phyloP scores from a whole-genome alignment of 768 basidiomycete genomes.

The Termitomyces sp. region DNA sequence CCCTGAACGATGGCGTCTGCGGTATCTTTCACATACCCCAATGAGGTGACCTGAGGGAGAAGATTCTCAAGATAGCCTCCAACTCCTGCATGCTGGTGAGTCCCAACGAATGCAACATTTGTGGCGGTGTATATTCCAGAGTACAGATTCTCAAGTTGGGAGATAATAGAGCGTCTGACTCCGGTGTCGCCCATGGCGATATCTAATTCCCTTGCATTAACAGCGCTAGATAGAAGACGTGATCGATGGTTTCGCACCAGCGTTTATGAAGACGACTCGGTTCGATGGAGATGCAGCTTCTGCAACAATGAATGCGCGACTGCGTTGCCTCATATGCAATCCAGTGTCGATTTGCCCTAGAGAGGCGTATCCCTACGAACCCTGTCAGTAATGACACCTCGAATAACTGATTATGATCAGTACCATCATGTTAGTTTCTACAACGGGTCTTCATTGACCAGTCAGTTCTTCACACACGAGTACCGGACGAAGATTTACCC shows the following conservation, averaged over 20 bases:
- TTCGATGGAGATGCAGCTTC: slow-evolving; percentile 49
- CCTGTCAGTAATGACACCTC: neutral
- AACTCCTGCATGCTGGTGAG: slow-evolving; percentile 73
- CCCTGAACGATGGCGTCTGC: slow-evolving; percentile 68
- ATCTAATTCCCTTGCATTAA: slow-evolving; percentile 32
- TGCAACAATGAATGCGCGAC: slow-evolving; percentile 71
- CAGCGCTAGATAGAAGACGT: neutral
- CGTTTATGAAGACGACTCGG: slow-evolving; percentile 69
- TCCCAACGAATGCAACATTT: slow-evolving; percentile 74
- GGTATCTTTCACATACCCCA: slow-evolving; percentile 68
- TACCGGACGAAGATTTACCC: slow-evolving; percentile 35
- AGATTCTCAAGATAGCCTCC: slow-evolving; percentile 69
- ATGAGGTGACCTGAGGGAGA: slow-evolving; percentile 67
- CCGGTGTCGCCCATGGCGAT: slow-evolving; percentile 81
- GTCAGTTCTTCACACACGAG: slow-evolving; percentile 2
- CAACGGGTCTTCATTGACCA: slow-evolving; percentile 46
- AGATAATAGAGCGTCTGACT: slow-evolving; percentile 64
- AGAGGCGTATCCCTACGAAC: slow-evolving; percentile 57
- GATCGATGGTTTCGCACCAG: slow-evolving; percentile 33
- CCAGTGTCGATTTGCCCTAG: slow-evolving; percentile 64
- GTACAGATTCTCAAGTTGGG: slow-evolving; percentile 46
- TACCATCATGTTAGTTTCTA: slow-evolving; percentile 84
- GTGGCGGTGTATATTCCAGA: slow-evolving; percentile 58
- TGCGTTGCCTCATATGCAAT: slow-evolving; percentile 73
- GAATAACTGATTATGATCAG: slow-evolving; percentile 1